Conservation (phyloP, 257 asterid genomes). For the Rehmannia glutinosa region DNA sequence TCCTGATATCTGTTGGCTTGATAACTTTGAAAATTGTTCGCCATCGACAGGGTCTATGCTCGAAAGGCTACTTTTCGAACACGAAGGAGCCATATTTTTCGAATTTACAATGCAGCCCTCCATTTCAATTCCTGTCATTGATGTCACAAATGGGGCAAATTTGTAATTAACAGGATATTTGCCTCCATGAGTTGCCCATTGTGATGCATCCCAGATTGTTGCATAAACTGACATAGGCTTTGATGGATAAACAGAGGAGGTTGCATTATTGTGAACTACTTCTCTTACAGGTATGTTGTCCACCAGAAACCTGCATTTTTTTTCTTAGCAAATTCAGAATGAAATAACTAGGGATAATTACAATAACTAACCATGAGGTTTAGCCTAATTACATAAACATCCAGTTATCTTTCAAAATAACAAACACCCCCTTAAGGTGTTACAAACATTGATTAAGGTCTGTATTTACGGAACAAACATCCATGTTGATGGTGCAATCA, state of each 20-base stretch:
- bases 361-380: neutral
- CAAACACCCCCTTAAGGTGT: too few relatives aligned
- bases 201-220: conserved; percentile 84
- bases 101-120: conserved; percentile 52
- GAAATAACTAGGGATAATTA: neutral
- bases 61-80: conserved; percentile 46
- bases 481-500: too few relatives aligned
- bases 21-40: conserved; percentile 50
- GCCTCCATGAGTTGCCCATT: conserved; percentile 94
- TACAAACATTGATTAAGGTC: too few relatives aligned
- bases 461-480: too few relatives aligned
- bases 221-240: conserved; percentile 68
- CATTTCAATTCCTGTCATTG: conserved; percentile 47
- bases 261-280: conserved; percentile 43
- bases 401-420: too few relatives aligned
- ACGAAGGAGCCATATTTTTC: conserved; percentile 22
- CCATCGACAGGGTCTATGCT: conserved; percentile 79
- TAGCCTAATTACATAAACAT: neutral
- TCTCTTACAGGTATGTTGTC: conserved; percentile 79
- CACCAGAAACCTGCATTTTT: conserved; percentile 58
- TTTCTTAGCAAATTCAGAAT: neutral
- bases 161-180: conserved; percentile 66
- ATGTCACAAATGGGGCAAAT: conserved; percentile 53
- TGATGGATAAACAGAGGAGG: conserved; percentile 58
- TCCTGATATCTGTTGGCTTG: conserved; percentile 45